These are phyloP conservation scores for Ajuga reptans DNA, from an alignment of 305 asterid species.

Conservation along the genomic window DNA sequence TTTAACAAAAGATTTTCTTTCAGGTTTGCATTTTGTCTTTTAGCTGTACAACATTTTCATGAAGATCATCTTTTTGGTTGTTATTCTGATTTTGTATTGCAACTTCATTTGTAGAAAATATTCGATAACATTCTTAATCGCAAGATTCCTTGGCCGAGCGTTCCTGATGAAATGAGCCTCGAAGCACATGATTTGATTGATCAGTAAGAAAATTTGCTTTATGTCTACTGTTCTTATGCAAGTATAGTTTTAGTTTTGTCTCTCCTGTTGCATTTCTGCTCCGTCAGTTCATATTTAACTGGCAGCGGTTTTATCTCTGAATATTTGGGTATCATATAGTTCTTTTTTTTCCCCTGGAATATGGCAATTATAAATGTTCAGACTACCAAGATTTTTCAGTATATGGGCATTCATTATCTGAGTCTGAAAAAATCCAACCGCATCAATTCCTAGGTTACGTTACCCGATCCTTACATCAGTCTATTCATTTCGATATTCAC, in stretches of 20 bases:
- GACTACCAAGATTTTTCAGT: not conserved
- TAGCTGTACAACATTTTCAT: not conserved
- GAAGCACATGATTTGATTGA: constrained; percentile 89
- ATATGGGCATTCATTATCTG: not conserved
- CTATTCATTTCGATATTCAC: constrained; percentile 7
- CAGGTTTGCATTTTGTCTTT: not conserved
- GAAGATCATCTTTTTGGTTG: not conserved
- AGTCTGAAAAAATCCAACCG: not conserved
- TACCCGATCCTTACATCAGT: not conserved
- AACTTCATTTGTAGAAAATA: constrained; percentile 55
- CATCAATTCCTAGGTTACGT: not conserved
- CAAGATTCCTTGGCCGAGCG: constrained; percentile 91
- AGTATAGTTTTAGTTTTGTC: not conserved
- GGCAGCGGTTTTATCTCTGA: not conserved
- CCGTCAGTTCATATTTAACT: not conserved
- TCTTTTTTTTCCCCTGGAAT: not conserved
- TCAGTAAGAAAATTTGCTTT: constrained; percentile 46
- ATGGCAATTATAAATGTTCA: not conserved
- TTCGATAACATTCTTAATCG: constrained; percentile 96
- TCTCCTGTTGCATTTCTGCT: not conserved
- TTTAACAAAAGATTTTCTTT: not conserved
- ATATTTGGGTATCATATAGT: not conserved
- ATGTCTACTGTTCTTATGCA: constrained; percentile 7
- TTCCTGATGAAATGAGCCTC: constrained; percentile 83
- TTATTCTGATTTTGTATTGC: constrained; percentile 1